A percentile compares a stretch with the other conserved stretches of the same genome.
These are phyloP conservation scores for Saccharomyces hybrid DNA, from an alignment of 1,139 yeast species.

Conservation along the genomic window DNA sequence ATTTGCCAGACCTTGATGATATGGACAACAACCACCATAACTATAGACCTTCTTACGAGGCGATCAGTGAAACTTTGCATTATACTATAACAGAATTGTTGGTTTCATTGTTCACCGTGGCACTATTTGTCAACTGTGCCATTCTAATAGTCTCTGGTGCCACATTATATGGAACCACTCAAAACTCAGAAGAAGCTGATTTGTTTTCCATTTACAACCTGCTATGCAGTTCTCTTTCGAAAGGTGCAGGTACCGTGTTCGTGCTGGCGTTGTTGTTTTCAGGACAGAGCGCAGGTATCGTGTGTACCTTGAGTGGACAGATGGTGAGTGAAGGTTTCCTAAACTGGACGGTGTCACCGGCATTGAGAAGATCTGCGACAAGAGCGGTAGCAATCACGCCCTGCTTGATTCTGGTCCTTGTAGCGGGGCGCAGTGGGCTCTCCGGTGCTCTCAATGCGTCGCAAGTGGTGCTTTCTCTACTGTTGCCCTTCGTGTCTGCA, in stretches of 20 bases:
- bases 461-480: constrained; percentile 63
- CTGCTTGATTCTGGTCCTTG: constrained; percentile 53
- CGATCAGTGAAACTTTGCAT: constrained; percentile 56
- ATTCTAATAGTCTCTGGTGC: constrained; percentile 70
- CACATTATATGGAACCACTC: constrained; percentile 52
- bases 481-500: constrained; percentile 68
- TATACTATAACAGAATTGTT: constrained; percentile 62
- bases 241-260: constrained; percentile 65
- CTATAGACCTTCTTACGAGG: constrained; percentile 59
- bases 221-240: constrained; percentile 52
- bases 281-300: constrained; percentile 77
- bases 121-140: constrained; percentile 67
- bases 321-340: constrained; percentile 74
- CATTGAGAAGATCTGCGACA: constrained; percentile 63
- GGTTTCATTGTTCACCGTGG: constrained; percentile 58
- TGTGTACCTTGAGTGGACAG: constrained; percentile 77
- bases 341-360: constrained; percentile 63
- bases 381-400: constrained; percentile 68
- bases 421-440: constrained; percentile 64
- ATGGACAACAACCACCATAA: constrained; percentile 30
- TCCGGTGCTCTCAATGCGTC: constrained; percentile 64
- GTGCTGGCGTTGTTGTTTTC: constrained; percentile 68
- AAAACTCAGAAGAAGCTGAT: constrained; percentile 59
- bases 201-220: constrained; percentile 64
- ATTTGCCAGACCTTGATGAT: constrained; percentile 28